Evolutionary conservation across 306 rosid genomes (phyloP).

Genomic region (Dryas alaskensis): DNA sequence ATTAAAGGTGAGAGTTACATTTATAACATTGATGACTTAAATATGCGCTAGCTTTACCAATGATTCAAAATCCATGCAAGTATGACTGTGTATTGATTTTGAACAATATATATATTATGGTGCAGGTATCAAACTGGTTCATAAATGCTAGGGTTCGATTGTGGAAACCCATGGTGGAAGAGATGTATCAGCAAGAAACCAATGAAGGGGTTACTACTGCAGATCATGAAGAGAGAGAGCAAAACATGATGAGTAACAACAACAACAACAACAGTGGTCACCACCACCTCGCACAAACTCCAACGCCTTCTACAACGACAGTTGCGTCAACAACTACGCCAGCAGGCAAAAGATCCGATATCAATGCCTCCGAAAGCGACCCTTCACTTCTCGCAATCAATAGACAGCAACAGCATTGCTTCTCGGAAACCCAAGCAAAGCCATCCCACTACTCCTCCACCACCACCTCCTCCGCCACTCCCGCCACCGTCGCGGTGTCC

Average conservation of each 20-base stretch:
- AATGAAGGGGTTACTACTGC: conserved; percentile 39
- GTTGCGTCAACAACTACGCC: conserved; percentile 22
- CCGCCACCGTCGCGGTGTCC: conserved; percentile 43
- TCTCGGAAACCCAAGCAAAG: conserved; percentile 64
- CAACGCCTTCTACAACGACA: conserved; percentile 35
- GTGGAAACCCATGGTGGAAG: conserved; percentile 99
- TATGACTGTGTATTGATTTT: neutral
- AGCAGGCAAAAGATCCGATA: conserved; percentile 49
- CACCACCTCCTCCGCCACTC: neutral
- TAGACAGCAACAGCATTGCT: conserved; percentile 39
- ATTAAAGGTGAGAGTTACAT: neutral
- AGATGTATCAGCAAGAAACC: conserved; percentile 93
- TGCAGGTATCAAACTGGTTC: conserved; percentile 99
- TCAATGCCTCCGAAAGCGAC: conserved; percentile 69
- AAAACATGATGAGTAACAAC: conserved; percentile 7
- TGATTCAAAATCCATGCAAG: neutral
- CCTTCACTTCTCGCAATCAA: conserved; percentile 61
- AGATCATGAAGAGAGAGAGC: conserved; percentile 19
- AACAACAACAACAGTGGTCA: conserved; percentile 26
- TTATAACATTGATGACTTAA: neutral
- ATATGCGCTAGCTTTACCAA: neutral
- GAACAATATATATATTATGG: neutral
- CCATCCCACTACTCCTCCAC: conserved; percentile 18
- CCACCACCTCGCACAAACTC: conserved; percentile 52
- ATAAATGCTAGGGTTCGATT: conserved; percentile 98